phyloP scores from a whole-genome alignment of 2,329 filamentous ascomycete species.

The Emydomyces testavorans region DNA sequence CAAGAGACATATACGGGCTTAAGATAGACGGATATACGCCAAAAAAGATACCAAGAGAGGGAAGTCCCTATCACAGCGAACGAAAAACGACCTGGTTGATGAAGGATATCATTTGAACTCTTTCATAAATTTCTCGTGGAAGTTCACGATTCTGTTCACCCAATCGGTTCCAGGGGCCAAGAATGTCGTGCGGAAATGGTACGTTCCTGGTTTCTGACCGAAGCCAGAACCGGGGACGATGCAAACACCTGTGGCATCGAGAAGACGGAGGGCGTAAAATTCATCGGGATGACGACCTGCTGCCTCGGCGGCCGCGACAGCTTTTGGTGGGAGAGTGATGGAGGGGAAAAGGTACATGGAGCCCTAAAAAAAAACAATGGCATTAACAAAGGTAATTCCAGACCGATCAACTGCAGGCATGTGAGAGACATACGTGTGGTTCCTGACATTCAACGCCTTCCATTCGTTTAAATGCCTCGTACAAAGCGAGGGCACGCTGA shows the following conservation, averaged over 20 bases:
- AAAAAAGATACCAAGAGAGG: no score
- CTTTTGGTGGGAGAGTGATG: constrained; percentile 67
- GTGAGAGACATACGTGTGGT: constrained; percentile 48
- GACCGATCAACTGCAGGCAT: no score
- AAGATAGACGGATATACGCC: no score
- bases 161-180: constrained; percentile 91
- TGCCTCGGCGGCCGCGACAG: constrained; percentile 59
- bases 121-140: constrained; percentile 83
- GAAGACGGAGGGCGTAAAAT: constrained; percentile 82
- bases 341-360: constrained; percentile 99
- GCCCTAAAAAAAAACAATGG: constrained; percentile 45
- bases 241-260: constrained; percentile 90
- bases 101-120: constrained; percentile 46
- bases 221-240: constrained; percentile 88
- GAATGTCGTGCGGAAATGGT: constrained; percentile 96
- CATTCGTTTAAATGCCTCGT: constrained; percentile 86
- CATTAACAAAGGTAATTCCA: not conserved
- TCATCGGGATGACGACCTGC: constrained; percentile 72
- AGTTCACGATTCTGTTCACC: constrained; percentile 75
- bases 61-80: not conserved
- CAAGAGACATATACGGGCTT: no score
- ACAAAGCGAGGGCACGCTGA: constrained; percentile 70
- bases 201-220: constrained; percentile 78
- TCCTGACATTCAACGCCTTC: constrained; percentile 84
- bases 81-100: not conserved